Evolutionary conservation across 2,329 filamentous ascomycete genomes (phyloP).

Genomic region (Erysiphe pulchra): DNA sequence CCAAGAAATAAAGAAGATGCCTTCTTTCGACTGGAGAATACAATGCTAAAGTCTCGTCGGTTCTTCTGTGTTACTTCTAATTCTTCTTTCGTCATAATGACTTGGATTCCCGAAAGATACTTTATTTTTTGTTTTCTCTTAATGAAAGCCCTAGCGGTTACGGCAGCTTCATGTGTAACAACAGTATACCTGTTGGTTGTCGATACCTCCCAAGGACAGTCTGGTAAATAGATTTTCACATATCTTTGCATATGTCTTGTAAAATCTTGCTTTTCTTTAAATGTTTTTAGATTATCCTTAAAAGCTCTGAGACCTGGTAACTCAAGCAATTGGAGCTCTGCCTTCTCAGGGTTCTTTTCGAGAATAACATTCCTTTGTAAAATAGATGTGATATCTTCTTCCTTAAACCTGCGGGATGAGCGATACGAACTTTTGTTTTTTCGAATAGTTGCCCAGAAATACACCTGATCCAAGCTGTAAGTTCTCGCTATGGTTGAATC

Average conservation of each 20-base stretch:
- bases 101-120: conserved; percentile 74
- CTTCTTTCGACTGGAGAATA: conserved; percentile 80
- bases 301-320: conserved; percentile 54
- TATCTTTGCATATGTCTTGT: conserved; percentile 68
- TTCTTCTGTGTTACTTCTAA: conserved; percentile 56
- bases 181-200: conserved; percentile 77
- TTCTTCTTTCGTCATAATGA: conserved; percentile 77
- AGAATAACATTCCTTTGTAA: conserved; percentile 44
- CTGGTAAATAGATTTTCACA: conserved; percentile 73
- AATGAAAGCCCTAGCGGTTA: conserved; percentile 59
- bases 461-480: conserved; percentile 31
- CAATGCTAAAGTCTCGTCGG: conserved; percentile 89
- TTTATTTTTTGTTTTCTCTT: conserved; percentile 66
- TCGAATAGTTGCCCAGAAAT: conserved; percentile 88
- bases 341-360: conserved; percentile 41
- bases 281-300: conserved; percentile 36
- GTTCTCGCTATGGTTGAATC: not conserved
- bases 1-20: conserved; percentile 80
- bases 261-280: conserved; percentile 70
- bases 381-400: conserved; percentile 31
- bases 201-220: conserved; percentile 85
- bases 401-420: conserved; percentile 49
- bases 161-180: conserved; percentile 62
- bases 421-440: conserved; percentile 82
- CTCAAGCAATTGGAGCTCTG: conserved; percentile 46